A percentile compares a stretch with the other conserved stretches of the same genome.
Conservation (phyloP, 495 filamentous ascomycete species). For the Immersiella caudata region DNA sequence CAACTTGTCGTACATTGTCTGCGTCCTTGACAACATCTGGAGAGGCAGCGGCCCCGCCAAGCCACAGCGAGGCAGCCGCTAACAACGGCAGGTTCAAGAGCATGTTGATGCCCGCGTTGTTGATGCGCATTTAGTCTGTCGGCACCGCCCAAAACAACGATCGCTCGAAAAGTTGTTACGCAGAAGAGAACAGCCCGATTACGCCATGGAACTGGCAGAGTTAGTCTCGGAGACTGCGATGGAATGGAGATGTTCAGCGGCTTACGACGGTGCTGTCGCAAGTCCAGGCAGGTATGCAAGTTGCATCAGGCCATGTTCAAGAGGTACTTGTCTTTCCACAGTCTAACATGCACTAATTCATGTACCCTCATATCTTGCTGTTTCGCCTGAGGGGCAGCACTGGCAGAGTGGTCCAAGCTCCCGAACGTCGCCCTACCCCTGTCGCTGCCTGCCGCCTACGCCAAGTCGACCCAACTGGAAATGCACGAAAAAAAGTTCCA, state of each 20-base stretch:
- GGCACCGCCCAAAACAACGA: background rate
- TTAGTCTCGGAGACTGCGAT: background rate
- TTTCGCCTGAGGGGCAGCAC: background rate
- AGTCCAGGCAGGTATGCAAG: background rate
- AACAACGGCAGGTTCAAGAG: background rate
- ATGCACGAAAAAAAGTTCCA: slow-evolving; percentile 43
- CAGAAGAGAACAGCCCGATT: background rate
- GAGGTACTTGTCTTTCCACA: too few species aligned
- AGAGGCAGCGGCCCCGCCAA: background rate
- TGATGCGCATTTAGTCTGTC: background rate
- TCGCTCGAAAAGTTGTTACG: background rate
- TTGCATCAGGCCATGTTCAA: background rate
- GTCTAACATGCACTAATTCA: too few species aligned
- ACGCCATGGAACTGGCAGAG: background rate
- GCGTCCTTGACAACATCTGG: background rate
- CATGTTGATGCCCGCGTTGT: background rate
- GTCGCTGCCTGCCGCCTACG: slow-evolving; percentile 37
- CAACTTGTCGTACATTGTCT: slow-evolving; percentile 41
- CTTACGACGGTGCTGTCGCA: background rate
- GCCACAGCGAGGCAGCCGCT: slow-evolving; percentile 3
- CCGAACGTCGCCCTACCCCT: slow-evolving; percentile 22
- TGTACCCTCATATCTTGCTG: background rate
- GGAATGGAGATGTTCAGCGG: background rate
- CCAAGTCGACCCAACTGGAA: slow-evolving; percentile 33
- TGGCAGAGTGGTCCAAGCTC: slow-evolving; percentile 38